Evolutionary conservation across 164 flowering plant genomes (phyloP), one percentile per base, ranked within the genome.

Genomic region (Annona squamosa): DNA sequence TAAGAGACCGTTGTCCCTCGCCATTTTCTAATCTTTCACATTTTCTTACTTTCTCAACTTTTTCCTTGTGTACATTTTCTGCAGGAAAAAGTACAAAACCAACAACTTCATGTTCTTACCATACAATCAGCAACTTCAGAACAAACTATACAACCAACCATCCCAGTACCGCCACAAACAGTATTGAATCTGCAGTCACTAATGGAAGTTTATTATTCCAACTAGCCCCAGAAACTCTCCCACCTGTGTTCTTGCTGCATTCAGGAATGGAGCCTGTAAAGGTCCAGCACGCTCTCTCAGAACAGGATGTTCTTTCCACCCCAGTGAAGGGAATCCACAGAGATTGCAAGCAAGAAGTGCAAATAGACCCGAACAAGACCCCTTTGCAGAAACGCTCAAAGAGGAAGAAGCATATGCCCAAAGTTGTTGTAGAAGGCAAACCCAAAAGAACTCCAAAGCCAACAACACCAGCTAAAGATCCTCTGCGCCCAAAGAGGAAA

Each of bases 361-460:
- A 44, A 12, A 26, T 74, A 68, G 68, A 74, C 67, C 67, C 62
- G 57, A 74, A 74, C 62, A 61, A 19, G 48, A 74, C 77, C 1
- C 77, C 72, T 3, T 68, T 44, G 16, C 77, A 74, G 68, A 74
- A 74, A 65, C 77, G 59, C 13, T 16, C 72, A 7, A 74, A 64
- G 61, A 74, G 72, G 48, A 74, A 47, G 44, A 74, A 74, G 78
- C 87, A 87, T 77, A 81, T 88, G 74, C 93, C 94, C 10, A 91
- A 86, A 76, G 97, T 91, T 4, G 48, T 87, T 4, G 76, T 4
- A 16, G 93, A 90, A 82, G 85, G 82, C 68, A 82, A 87, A 76
- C 80, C 85, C n/a, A 88, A 79, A 69, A 79, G 75, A 62, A 66
- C 85, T 61, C 82, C 78, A 46, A 85, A 85, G 71, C 76, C 80